These are phyloP conservation scores for Prototheca wickerhamii DNA, from an alignment of 163 green algal genomes.

Conservation along the genomic window DNA sequence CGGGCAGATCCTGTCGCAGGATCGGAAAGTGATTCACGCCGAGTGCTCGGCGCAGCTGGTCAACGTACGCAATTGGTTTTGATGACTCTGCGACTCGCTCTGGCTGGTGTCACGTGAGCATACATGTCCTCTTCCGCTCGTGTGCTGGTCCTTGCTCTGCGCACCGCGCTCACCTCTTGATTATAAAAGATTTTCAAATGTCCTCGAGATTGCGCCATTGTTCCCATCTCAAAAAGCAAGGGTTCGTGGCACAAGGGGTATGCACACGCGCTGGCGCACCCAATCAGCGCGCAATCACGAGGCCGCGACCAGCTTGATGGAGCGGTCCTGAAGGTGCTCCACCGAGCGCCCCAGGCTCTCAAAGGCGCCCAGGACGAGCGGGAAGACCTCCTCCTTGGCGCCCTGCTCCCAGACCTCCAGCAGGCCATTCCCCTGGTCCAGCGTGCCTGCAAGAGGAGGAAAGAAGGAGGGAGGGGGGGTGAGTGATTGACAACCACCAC, in stretches of 20 bases:
- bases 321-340: conserved; percentile 70
- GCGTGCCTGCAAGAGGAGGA: conserved; percentile 43
- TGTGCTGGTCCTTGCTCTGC: no score
- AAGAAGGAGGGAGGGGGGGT: not conserved
- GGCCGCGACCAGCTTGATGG: conserved; percentile 38
- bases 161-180: no score
- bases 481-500: not conserved
- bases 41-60: not conserved
- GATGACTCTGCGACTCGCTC: no score
- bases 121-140: no score
- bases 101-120: no score
- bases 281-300: not conserved
- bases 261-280: not conserved
- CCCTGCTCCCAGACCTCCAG: conserved; percentile 85
- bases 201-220: no score
- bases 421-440: conserved; percentile 72
- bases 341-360: conserved; percentile 78
- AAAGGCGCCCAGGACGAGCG: conserved; percentile 68
- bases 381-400: conserved; percentile 61
- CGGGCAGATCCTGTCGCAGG: not conserved
- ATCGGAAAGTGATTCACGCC: not conserved
- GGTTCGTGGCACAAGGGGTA: no score
- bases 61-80: not conserved
- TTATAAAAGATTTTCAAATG: no score
- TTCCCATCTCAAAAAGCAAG: no score